Evolutionary conservation across 306 rosid species (phyloP).

Genomic region (Geum urbanum): DNA sequence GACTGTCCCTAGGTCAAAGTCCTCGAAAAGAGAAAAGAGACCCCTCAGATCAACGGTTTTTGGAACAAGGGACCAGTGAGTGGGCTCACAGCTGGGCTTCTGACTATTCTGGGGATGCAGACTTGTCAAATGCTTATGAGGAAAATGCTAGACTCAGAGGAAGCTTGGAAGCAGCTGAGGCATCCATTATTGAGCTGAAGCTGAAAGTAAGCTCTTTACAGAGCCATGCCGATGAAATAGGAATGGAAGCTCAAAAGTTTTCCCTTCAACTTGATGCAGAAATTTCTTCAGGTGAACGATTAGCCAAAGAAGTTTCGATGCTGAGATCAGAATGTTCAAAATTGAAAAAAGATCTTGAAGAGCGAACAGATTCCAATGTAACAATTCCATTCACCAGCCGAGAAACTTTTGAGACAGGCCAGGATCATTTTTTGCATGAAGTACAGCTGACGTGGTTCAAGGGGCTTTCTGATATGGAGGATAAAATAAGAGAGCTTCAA

Average conservation of each 20-base stretch:
- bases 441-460: conserved; percentile 56
- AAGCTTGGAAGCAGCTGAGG: conserved; percentile 69
- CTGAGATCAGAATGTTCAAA: conserved; percentile 73
- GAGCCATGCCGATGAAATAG: conserved; percentile 69
- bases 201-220: conserved; percentile 63
- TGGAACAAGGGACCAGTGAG: conserved; percentile 47
- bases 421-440: conserved; percentile 41
- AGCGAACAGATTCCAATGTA: conserved; percentile 44
- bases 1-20: conserved; percentile 54
- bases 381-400: conserved; percentile 38
- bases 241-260: conserved; percentile 54
- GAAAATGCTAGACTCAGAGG: conserved; percentile 59
- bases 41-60: conserved; percentile 46
- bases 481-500: conserved; percentile 68
- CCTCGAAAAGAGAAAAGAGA: conserved; percentile 67
- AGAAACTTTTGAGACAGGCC: conserved; percentile 41
- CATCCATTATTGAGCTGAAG: conserved; percentile 70
- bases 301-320: conserved; percentile 61
- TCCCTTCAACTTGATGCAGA: conserved; percentile 70
- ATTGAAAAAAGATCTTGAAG: conserved; percentile 69
- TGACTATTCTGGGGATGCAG: conserved; percentile 57
- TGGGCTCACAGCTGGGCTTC: conserved; percentile 73
- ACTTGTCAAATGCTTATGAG: conserved; percentile 56
- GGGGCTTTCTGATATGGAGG: conserved; percentile 71
- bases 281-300: conserved; percentile 70